Evolutionary conservation across 1,284 basidiomycete species (phyloP), one percentile per base, ranked within the genome.

Genomic region (Inonotus hispidus): DNA sequence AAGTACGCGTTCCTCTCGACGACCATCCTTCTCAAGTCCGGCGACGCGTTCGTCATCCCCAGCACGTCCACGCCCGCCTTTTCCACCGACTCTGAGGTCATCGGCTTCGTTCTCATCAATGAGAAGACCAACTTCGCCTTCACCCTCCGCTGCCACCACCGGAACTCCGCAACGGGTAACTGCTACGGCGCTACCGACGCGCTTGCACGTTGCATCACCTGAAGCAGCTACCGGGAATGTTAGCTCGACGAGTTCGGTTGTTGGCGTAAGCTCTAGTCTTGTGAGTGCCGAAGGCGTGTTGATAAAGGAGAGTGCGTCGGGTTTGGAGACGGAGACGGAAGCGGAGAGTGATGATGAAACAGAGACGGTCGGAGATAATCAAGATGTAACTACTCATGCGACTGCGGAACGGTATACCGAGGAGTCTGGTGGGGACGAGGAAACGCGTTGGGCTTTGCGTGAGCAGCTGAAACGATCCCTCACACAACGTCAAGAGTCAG

Each of bases 401-500:
- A 79, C 72, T 27, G 79, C 77, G 1, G 70, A 73, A 64, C 82
- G 75, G 13, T 74, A 73, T 56, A 69, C 78, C 37, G 75, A 76
- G 23, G 72, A 74, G 25, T 60, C 68, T 59, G 73, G 73, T 25
- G 72, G 71, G 7, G 80, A 81, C 63, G 85, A 84, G 64, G 79
- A 79, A 56, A 81, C 83, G 46, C 88, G 87, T 74, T 82, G 80
- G 70, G 75, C 73, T 14, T 72, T 92, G 53, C 79, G 89, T 55
- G 87, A 90, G 63, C 85, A 90, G 61, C 70, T 92, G 38, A 78
- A 85, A 70, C 79, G 78, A 63, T 90, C 87, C 1, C 72, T 92
- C 58, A 85, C 73, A 66, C 76, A 79, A 63, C 77, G 75, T 68
- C 75, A 53, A 25, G 61, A 76, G 43, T 75, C 77, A 13, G 65